Evolutionary conservation across 345 rosid genomes (phyloP), one percentile per base, ranked within the genome.

Genomic region (Gossypium ekmanianum): DNA sequence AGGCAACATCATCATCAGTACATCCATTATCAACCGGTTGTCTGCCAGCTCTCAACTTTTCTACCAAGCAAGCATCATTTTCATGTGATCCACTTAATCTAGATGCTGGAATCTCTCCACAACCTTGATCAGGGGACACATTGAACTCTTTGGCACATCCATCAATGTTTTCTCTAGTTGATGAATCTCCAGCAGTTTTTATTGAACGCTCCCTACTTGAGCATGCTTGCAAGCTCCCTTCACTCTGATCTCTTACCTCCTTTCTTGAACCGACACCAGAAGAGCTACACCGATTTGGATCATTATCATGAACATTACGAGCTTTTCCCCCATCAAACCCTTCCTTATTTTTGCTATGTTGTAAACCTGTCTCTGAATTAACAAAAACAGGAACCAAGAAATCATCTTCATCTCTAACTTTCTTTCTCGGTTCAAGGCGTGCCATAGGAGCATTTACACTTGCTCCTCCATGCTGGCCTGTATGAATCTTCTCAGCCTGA

Each of bases 341-440:
- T 58, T 74, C 80, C 74, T 76, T 83, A 62, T 50, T 71, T 77
- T 75, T 86, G 14, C 47, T 44, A 63, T 43, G 70, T 45, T 11
- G 64, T 67, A 78, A 87, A 58, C 44, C 83, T 9, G 16, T 68
- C 79, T 78, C 85, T 0, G 91, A 82, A 47, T 80, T 87, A 66
- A 81, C 66, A 79, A 72, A 91, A 29, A 91, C 89, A 3, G 97
- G 93, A 82, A 94, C 98, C 17, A 75, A 81, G 50, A 87, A 94
- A 80, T 91, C 97, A 69, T 88, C 97, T 76, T 88, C 97, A 78
- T 89, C 91, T 57, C 86, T 84, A 2, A 68, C 68, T 72, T 79
- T 83, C 79, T 84, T 88, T 72, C 77, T 82, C 83, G 81, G 85
- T 50, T 78, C 87, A 75, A 71, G 76, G 11, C 45, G 82, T 51